These are phyloP conservation scores for Aureobasidium sp. DNA, from an alignment of 2,329 filamentous ascomycete genomes.

Conservation along the genomic window DNA sequence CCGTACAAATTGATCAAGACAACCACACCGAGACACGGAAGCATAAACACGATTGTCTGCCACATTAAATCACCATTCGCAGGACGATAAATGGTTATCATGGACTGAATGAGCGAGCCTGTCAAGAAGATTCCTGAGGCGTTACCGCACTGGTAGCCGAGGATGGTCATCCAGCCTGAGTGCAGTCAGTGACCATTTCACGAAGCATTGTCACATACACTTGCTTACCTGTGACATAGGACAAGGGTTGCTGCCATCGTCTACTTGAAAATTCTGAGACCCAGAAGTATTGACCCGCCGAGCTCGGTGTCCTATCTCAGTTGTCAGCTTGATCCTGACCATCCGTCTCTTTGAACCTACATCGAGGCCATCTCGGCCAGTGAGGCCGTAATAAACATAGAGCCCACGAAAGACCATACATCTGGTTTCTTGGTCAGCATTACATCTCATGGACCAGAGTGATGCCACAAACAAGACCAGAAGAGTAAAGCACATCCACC, in stretches of 20 bases:
- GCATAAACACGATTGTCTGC: neutral
- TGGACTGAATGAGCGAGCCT: slow-evolving; percentile 16
- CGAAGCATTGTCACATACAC: neutral
- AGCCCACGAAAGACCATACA: slow-evolving; percentile 18
- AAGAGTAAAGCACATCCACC: slow-evolving; percentile 20
- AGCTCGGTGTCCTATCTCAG: neutral
- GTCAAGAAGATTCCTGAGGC: slow-evolving; percentile 17
- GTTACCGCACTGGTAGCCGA: slow-evolving; percentile 18
- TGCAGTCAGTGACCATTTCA: neutral
- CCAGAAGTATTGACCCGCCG: neutral
- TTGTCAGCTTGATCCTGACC: neutral
- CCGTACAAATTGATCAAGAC: neutral
- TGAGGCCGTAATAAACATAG: slow-evolving; percentile 17
- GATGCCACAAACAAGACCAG: slow-evolving; percentile 14
- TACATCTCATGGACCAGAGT: no score
- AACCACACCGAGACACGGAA: neutral
- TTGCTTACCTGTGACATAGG: slow-evolving; percentile 14
- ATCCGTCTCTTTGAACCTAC: neutral
- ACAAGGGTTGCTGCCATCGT: neutral
- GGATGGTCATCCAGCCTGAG: slow-evolving; percentile 15
- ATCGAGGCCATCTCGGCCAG: slow-evolving; percentile 21
- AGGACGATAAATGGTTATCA: slow-evolving; percentile 13
- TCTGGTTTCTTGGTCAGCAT: neutral
- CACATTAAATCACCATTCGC: neutral
- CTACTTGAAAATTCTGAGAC: neutral